Conservation (phyloP, 768 basidiomycete genomes). For the Mycena capillaripes region DNA sequence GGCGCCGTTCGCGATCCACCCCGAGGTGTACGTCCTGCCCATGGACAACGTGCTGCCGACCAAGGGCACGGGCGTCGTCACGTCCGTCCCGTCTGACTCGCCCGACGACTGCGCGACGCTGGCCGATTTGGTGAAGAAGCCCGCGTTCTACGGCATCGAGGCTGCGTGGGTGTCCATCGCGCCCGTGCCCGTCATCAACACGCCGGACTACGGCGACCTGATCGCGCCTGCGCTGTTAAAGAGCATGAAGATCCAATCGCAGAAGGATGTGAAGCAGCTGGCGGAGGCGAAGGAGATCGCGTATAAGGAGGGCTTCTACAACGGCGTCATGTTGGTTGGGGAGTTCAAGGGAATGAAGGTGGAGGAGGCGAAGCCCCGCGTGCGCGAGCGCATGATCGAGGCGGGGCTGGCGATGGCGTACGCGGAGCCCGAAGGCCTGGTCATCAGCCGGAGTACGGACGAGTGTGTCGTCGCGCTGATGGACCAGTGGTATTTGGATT, state of each 20-base stretch:
- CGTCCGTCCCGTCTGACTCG: constrained; percentile 97
- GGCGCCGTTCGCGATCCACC: constrained; percentile 85
- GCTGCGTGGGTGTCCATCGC: constrained; percentile 89
- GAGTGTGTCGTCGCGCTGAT: constrained; percentile 98
- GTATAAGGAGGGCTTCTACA: constrained; percentile 99
- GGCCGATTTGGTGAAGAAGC: constrained; percentile 94
- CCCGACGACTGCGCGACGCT: constrained; percentile 96
- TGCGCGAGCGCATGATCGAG: constrained; percentile 86
- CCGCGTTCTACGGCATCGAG: constrained; percentile 96
- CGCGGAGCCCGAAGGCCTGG: constrained; percentile 94
- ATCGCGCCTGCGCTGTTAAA: constrained; percentile 88
- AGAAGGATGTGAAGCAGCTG: constrained; percentile 93
- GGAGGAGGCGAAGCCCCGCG: constrained; percentile 92
- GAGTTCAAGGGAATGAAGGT: constrained; percentile 92
- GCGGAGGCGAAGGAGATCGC: constrained; percentile 97
- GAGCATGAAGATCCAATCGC: constrained; percentile 94
- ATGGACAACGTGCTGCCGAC: constrained; percentile 99
- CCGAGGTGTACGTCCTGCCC: constrained; percentile 95
- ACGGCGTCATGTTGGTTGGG: constrained; percentile 91
- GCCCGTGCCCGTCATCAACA: constrained; percentile 89
- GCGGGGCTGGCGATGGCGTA: constrained; percentile 87
- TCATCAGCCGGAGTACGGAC: constrained; percentile 92
- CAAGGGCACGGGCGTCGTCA: constrained; percentile 99
- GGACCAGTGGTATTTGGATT: constrained; percentile 99
- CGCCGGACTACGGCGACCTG: constrained; percentile 94